These are phyloP conservation scores for Eimeria praecox DNA, from an alignment of 169 alveolate genomes.

Conservation along the genomic window DNA sequence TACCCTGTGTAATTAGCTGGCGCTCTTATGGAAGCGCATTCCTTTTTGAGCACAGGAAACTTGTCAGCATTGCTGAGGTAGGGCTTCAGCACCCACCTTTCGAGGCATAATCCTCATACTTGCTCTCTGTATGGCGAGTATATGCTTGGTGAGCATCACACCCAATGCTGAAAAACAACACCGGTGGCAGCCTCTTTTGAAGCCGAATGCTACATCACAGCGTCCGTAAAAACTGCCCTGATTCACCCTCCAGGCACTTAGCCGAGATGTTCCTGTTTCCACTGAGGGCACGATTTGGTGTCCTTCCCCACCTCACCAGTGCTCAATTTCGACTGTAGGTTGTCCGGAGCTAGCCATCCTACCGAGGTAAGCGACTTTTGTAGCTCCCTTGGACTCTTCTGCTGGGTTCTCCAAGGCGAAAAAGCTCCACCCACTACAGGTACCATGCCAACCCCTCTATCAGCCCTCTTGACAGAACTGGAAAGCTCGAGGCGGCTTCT, in stretches of 20 bases:
- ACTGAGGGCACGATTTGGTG: not conserved
- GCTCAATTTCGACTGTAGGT: slow-evolving; percentile 67
- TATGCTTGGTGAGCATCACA: slow-evolving; percentile 54
- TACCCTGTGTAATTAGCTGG: not conserved
- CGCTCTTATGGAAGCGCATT: not conserved
- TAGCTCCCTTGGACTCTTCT: not conserved
- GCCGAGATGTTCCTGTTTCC: not conserved
- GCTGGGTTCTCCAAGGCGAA: not conserved
- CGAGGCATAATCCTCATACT: slow-evolving; percentile 65
- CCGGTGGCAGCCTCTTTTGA: slow-evolving; percentile 4
- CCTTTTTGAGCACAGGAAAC: not conserved
- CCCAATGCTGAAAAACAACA: slow-evolving; percentile 46
- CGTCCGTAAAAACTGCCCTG: not conserved
- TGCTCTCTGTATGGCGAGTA: slow-evolving; percentile 63
- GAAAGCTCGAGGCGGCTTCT: not conserved
- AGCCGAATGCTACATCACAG: not conserved
- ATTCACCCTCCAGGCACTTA: not conserved
- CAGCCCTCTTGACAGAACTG: not conserved
- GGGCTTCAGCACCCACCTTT: slow-evolving; percentile 26
- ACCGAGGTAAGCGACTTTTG: not conserved
- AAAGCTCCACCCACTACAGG: not conserved
- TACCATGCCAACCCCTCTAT: not conserved
- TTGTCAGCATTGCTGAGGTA: not conserved
- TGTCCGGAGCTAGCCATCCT: slow-evolving; percentile 47
- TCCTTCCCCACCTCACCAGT: slow-evolving; percentile 57